Conservation (phyloP, 1,139 yeast species). For the Blastobotrys ciferrii region DNA sequence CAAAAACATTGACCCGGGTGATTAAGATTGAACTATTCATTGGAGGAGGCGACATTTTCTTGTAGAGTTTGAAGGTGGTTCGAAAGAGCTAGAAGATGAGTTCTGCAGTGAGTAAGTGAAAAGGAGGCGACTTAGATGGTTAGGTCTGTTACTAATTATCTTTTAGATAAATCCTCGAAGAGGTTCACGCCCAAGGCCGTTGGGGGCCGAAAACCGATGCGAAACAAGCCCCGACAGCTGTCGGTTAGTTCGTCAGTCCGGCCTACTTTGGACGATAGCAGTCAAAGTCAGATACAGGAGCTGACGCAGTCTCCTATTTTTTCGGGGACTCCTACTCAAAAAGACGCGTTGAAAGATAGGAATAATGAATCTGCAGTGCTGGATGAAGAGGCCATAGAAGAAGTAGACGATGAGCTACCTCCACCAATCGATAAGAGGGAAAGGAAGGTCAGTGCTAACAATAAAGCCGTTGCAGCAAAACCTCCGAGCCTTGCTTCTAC, state of each 20-base stretch:
- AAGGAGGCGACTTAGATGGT: not conserved
- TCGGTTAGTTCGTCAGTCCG: not conserved
- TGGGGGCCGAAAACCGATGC: constrained; percentile 24
- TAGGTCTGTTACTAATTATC: constrained; percentile 8
- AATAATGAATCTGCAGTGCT: not conserved
- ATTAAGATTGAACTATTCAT: not conserved
- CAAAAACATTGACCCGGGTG: not conserved
- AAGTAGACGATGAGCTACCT: not conserved
- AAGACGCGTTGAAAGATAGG: not conserved
- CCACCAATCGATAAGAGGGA: not conserved
- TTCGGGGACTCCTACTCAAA: not conserved
- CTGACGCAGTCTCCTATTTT: not conserved
- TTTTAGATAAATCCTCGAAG: constrained; percentile 28
- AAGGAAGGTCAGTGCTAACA: not conserved
- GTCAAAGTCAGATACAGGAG: not conserved
- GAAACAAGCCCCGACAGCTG: constrained; percentile 23
- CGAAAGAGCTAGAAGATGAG: constrained; percentile 27
- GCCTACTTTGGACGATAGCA: not conserved
- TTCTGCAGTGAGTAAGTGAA: constrained; percentile 36
- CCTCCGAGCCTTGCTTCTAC: no score
- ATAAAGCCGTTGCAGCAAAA: not conserved
- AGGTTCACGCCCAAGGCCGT: constrained; percentile 36
- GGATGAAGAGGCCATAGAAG: not conserved
- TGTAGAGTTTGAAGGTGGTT: not conserved
- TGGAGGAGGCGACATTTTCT: no score